phyloP scores from a whole-genome alignment of 2,329 filamentous ascomycete genomes.

The Aspergillus fructus region DNA sequence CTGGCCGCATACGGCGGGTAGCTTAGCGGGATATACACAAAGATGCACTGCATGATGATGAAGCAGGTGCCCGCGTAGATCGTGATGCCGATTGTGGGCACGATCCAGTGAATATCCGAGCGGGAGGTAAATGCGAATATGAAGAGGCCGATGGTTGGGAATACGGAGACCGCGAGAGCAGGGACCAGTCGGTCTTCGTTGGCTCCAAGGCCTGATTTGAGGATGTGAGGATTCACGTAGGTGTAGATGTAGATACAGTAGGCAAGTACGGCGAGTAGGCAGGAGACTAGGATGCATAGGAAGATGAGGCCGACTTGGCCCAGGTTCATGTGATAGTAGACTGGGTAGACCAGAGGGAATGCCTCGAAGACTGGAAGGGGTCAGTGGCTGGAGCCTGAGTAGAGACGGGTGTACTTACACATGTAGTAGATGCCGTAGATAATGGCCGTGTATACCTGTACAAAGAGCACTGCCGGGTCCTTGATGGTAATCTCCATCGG shows the following conservation, averaged over 20 bases:
- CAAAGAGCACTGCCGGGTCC: background rate
- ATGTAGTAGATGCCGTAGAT: conserved; percentile 1
- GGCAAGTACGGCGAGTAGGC: conserved; percentile 46
- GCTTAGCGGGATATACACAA: conserved; percentile 31
- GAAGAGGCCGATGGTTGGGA: conserved; percentile 59
- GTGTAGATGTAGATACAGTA: conserved; percentile 55
- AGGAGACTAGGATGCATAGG: background rate
- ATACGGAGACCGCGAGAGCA: conserved; percentile 53
- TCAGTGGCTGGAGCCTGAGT: background rate
- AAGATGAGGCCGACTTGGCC: background rate
- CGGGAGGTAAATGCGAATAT: conserved; percentile 38
- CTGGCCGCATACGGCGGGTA: conserved; percentile 29
- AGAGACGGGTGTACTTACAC: background rate
- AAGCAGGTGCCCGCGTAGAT: conserved; percentile 36
- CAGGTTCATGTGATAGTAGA: background rate
- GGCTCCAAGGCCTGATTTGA: conserved; percentile 47
- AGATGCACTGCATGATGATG: conserved; percentile 42
- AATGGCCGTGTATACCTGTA: background rate
- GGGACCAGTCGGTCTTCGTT: conserved; percentile 55
- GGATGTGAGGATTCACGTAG: conserved; percentile 51
- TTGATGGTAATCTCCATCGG: background rate
- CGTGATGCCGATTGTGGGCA: conserved; percentile 36
- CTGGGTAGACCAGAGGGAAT: background rate
- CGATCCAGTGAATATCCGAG: conserved; percentile 29
- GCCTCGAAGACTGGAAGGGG: background rate